Evolutionary conservation across 441 rosid species (phyloP), one percentile per base, ranked within the genome.

Genomic region (Syzygium malaccense): DNA sequence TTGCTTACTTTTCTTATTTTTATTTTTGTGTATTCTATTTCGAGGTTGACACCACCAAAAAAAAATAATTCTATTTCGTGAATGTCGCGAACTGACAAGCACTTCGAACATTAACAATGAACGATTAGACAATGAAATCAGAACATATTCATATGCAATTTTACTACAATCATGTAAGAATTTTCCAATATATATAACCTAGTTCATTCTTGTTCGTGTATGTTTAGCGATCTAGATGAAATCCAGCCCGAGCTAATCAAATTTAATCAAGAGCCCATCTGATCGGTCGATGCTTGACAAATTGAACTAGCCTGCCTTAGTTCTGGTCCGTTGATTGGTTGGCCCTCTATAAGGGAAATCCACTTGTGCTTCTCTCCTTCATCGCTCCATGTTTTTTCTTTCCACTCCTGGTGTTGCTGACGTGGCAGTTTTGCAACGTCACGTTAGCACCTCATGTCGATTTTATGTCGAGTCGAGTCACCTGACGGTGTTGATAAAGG

Each of bases 21-120:
- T 28, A 6, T 33, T 33, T 18, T 68, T 10, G 48, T 1, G 48
- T 19, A 33, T 23, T 3, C 26, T 37, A 4, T 19, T 68, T 9
- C 4, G 4, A 0, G 62, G 26, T 53, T 14, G 54, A 53, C 54
- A 4, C 17, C 54, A 17, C 54, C 3, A 0, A 2, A 12, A 28
- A 28, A 60, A 2, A 6, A 60, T 13, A 32, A 4, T 19, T 32
- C 12, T 33, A 2, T 18, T 19, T 68, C 14, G 23, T 1, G 79
- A 68, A 9, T 19, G 79, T 33, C 26, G 7, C 8, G 45, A 32
- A 18, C 45, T 10, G 8, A 33, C 79, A 68, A 33, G 14, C 26
- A 33, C 26, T 68, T 68, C 4, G 7, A 19, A 19, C 8, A 68
- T 33, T 23, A 19, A 19, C 48, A 7, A 5, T 13, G 79, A 9